Base-by-base conservation (phyloP, 352 stramenopile species). In the Globisporangium irregulare region DNA sequence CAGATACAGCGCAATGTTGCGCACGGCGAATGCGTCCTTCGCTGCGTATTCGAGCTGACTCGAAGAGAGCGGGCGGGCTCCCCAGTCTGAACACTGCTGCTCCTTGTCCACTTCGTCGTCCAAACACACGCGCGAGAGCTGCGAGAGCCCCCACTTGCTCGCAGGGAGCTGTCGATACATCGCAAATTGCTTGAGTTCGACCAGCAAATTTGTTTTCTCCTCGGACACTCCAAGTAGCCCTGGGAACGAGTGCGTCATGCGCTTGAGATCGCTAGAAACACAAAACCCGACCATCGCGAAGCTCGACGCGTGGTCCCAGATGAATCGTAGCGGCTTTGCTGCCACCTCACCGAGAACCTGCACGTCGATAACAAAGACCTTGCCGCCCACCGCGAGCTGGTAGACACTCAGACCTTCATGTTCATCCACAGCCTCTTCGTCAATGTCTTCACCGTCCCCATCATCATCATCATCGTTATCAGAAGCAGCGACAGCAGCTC, bases 11-110 rank as follows among this genome's bases (percentile, higher is more conserved):
- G 78, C 68, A 60, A 89, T 69, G 38, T 73, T 76, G 58, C 78
- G 77, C 59, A 86, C 81, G 1, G 62, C 79, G 32, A 78, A 83
- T 1, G 79, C 82, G 27, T 91, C 82, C 73, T 75, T 81, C 6
- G 80, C 82, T 20, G 82, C 83, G 55, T 91, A 91, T 56, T 73
- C 55, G 2, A 90, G 64, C 48, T 91, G 83, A 5, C 55, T 68
- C 0, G 56, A 25, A 5, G 76, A 79, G 10, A 90, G 67, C 18
- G 81, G 81, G 0, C 83, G 77, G 0, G 25, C 62, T 25, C 76
- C 74, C 83, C 83, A 91, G 60, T 90, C 81, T 0, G 79, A 89
- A 50, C 81, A 89, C 59, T 91, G 83, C 58, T 91, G 69, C 51
- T 89, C 76, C 34, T 90, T 91, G 60, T 84, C 74, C 27, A 91